Evolutionary conservation across 192 early-diverging fungal genomes (phyloP).

Genomic region (Mortierella hygrophila): DNA sequence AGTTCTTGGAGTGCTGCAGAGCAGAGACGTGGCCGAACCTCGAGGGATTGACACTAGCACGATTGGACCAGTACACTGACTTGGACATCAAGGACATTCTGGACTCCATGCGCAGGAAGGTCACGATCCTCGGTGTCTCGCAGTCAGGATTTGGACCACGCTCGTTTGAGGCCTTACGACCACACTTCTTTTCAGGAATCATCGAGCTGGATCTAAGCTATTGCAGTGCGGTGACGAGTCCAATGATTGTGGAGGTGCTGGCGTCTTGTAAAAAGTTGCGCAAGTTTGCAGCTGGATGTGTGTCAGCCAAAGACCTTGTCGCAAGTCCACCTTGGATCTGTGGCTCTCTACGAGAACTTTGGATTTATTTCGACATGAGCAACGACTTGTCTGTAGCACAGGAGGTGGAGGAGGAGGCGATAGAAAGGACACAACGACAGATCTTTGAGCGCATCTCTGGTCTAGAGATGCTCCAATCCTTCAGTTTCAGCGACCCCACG

Average conservation of each 20-base stretch:
- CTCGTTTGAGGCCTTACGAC: background rate
- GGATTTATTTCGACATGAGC: background rate
- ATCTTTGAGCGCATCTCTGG: background rate
- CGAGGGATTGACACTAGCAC: background rate
- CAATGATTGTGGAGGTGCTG: background rate
- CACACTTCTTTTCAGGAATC: conserved; percentile 1
- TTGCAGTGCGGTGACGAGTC: background rate
- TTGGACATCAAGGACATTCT: background rate
- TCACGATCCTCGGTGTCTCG: background rate
- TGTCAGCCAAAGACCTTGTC: background rate
- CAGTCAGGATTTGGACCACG: background rate
- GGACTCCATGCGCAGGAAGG: background rate
- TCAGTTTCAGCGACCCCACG: background rate
- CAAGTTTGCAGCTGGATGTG: conserved; percentile 1
- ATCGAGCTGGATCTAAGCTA: conserved; percentile 1
- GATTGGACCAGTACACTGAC: background rate
- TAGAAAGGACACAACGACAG: background rate
- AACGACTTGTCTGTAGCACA: background rate
- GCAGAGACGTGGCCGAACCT: conserved; percentile 1
- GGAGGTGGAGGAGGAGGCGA: background rate
- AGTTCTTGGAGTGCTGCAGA: background rate
- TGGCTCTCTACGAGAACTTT: background rate
- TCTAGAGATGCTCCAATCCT: background rate
- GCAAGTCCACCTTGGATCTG: background rate
- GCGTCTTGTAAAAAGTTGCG: background rate